Percentiles rank a stretch among this genome's conserved stretches.
These are phyloP conservation scores for Fistulifera solaris DNA, from an alignment of 108 stramenopile species.

Conservation along the genomic window DNA sequence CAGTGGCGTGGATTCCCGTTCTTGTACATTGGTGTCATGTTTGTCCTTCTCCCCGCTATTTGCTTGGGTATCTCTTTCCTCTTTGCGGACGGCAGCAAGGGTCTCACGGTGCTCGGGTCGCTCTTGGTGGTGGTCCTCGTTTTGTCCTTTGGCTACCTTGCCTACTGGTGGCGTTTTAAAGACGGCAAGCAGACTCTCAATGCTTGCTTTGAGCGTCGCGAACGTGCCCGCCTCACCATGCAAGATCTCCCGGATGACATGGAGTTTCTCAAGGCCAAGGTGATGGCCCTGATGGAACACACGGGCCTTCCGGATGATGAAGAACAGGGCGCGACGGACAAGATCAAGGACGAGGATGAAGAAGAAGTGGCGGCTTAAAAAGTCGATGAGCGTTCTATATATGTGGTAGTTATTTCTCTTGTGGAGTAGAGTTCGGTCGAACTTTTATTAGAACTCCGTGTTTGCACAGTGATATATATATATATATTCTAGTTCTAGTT, in stretches of 20 bases:
- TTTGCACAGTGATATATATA: no score
- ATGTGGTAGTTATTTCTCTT: no score
- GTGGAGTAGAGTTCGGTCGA: no score
- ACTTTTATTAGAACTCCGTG: no score
- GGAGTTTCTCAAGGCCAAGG: slow-evolving; percentile 35
- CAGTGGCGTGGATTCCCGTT: slow-evolving; percentile 48
- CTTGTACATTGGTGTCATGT: slow-evolving; percentile 58
- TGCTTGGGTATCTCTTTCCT: slow-evolving; percentile 47
- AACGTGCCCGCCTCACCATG: slow-evolving; percentile 14
- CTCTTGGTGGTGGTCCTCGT: slow-evolving; percentile 37
- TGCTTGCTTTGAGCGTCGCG: slow-evolving; percentile 28
- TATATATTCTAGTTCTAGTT: no score
- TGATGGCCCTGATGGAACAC: slow-evolving; percentile 31
- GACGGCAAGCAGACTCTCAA: slow-evolving; percentile 22
- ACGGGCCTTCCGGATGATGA: slow-evolving; percentile 33
- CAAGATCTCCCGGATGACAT: slow-evolving; percentile 34
- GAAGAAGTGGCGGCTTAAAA: slow-evolving; percentile 2
- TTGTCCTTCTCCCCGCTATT: slow-evolving; percentile 53
- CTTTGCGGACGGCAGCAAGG: slow-evolving; percentile 44
- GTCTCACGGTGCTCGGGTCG: slow-evolving; percentile 55
- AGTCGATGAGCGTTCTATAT: no score
- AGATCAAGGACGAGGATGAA: background rate
- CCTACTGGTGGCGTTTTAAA: slow-evolving; percentile 38
- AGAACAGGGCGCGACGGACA: slow-evolving; percentile 3
- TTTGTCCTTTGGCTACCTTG: slow-evolving; percentile 15